Conservation (phyloP, 2,329 filamentous ascomycete genomes). For the Diaporthe citrichinensis region DNA sequence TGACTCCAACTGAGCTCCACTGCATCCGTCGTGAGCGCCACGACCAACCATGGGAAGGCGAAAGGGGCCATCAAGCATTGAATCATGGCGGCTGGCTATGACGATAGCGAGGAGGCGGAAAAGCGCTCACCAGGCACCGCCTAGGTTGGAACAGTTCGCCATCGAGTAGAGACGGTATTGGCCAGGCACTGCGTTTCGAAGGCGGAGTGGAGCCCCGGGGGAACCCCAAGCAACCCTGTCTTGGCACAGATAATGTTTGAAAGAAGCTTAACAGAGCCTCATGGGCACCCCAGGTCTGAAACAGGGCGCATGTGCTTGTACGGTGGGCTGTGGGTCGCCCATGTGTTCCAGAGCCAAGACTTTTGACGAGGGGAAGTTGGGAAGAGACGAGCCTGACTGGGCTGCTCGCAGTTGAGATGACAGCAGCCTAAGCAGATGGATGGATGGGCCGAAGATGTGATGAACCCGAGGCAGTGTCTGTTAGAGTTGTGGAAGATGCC, state of each 20-base stretch:
- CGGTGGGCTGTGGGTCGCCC: conserved; percentile 13
- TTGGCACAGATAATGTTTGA: conserved; percentile 38
- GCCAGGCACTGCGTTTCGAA: conserved; percentile 21
- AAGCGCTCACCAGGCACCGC: conserved; percentile 7
- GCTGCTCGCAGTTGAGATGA: conserved; percentile 16
- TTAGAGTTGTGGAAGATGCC: conserved; percentile 24
- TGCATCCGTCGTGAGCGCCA: background rate
- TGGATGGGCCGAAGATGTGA: conserved; percentile 22
- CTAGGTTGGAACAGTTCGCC: conserved; percentile 15
- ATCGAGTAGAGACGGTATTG: background rate
- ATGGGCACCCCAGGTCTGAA: conserved; percentile 28
- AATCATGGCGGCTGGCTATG: conserved; percentile 29
- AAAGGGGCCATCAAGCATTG: background rate
- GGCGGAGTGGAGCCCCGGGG: background rate
- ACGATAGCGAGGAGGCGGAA: conserved; percentile 7
- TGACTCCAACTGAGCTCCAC: background rate
- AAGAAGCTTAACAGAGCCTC: conserved; percentile 40
- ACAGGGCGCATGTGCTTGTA: conserved; percentile 31
- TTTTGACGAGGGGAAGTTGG: conserved; percentile 18
- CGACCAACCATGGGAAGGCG: background rate
- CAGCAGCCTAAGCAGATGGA: conserved; percentile 13
- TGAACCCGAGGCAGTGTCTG: conserved; percentile 31
- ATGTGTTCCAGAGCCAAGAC: conserved; percentile 23
- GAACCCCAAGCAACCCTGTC: conserved; percentile 19
- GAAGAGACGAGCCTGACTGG: conserved; percentile 20